Conservation (phyloP, 495 filamentous ascomycete species). For the Massariosphaeria phaeospora region DNA sequence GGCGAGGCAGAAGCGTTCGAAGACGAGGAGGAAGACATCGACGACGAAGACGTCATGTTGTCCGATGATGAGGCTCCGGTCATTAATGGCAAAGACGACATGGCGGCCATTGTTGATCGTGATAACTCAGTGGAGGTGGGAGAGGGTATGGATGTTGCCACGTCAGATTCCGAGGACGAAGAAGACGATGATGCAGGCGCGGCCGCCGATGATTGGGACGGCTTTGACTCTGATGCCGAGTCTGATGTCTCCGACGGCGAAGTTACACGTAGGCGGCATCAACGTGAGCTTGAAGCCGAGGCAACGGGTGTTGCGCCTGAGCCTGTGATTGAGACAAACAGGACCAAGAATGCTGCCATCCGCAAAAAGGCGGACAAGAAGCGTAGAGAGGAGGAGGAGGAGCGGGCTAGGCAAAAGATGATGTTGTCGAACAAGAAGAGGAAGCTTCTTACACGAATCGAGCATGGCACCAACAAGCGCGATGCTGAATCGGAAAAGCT, state of each 20-base stretch:
- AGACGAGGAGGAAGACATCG: slow-evolving; percentile 54
- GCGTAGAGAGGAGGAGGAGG: slow-evolving; percentile 39
- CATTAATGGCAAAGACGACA: slow-evolving; percentile 35
- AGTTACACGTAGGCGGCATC: slow-evolving; percentile 56
- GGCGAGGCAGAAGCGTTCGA: slow-evolving; percentile 71
- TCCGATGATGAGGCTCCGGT: slow-evolving; percentile 39
- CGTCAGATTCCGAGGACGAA: slow-evolving; percentile 43
- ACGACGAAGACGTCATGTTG: slow-evolving; percentile 46
- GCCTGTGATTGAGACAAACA: slow-evolving; percentile 4
- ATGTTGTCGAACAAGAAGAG: slow-evolving; percentile 44
- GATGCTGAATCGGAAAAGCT: slow-evolving; percentile 53
- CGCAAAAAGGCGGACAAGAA: slow-evolving; percentile 36
- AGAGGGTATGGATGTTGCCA: slow-evolving; percentile 57
- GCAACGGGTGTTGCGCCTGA: slow-evolving; percentile 56
- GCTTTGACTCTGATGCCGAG: slow-evolving; percentile 49
- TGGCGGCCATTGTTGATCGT: slow-evolving; percentile 33
- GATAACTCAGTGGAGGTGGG: slow-evolving; percentile 44
- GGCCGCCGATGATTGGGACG: slow-evolving; percentile 37
- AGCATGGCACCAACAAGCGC: slow-evolving; percentile 40
- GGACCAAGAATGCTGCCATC: slow-evolving; percentile 30
- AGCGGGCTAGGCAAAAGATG: slow-evolving; percentile 43
- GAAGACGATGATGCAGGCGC: slow-evolving; percentile 43
- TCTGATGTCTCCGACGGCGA: slow-evolving; percentile 47
- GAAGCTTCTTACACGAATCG: slow-evolving; percentile 46
- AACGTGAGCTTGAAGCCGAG: slow-evolving; percentile 89